phyloP scores from a whole-genome alignment of 768 basidiomycete species.

The Auriscalpium microsporum region DNA sequence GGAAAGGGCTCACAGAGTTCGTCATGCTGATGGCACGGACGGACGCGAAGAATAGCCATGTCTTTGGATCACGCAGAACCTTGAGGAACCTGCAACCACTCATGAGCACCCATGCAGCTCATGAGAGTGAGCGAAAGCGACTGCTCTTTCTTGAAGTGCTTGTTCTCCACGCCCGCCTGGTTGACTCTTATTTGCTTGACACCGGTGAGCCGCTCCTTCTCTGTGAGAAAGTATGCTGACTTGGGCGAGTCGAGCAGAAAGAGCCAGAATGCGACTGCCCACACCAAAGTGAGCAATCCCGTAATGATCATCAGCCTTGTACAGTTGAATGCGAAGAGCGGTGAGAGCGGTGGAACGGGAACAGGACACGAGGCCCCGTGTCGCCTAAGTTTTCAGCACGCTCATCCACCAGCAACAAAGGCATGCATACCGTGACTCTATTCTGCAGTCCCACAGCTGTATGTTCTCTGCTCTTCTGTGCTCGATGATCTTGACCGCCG shows the following conservation, averaged over 20 bases:
- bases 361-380: too few relatives aligned
- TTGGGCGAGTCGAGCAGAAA: constrained; percentile 78
- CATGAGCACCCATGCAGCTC: not conserved
- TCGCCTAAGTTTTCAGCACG: too few relatives aligned
- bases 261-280: constrained; percentile 58
- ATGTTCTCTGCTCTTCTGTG: too few relatives aligned
- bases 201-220: constrained; percentile 58
- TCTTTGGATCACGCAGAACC: constrained; percentile 60
- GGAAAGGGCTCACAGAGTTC: constrained; percentile 44
- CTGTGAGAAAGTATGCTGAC: constrained; percentile 61
- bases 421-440: too few relatives aligned
- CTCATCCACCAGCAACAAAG: too few relatives aligned
- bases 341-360: too few relatives aligned
- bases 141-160: constrained; percentile 72
- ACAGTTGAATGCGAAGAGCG: too few relatives aligned
- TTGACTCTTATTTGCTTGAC: constrained; percentile 65
- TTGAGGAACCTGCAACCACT: constrained; percentile 48
- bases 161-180: constrained; percentile 74
- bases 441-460: too few relatives aligned
- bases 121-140: constrained; percentile 24
- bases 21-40: constrained; percentile 54
- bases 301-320: constrained; percentile 78
- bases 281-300: constrained; percentile 53
- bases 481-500: too few relatives aligned
- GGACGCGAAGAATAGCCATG: constrained; percentile 63